Evolutionary conservation across 148 eudicot genomes (phyloP), one percentile per base, ranked within the genome.

Genomic region (Cornus kousa): DNA sequence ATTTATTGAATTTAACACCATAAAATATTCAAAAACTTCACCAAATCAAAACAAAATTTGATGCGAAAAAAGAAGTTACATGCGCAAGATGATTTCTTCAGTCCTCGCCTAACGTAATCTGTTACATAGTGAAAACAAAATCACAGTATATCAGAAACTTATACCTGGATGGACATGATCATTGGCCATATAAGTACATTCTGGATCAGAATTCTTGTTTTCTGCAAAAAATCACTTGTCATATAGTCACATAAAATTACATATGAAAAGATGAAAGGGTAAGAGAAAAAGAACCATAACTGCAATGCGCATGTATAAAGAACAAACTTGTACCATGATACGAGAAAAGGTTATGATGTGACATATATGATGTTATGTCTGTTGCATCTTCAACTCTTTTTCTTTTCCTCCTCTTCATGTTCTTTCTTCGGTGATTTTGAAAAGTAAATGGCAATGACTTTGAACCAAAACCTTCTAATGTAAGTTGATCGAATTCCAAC

Each of bases 321-420:
- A 76, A 35, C 40, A 78, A 46, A 57, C 22, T 16, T 68, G 71
- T 92, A 95, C 99, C 97, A 71, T 70, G 71, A 78, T 89, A 87
- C 50, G 97, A 91, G 88, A 95, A 95, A 82, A 95, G 90, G 74
- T 82, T 86, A 79, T 95, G 99, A 24, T 83, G 88, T 74, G 95
- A 88, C 90, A 90, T 83, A 80, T 84, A 90, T 62, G 88, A 88
- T 67, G 87, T 73, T 23, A 87, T 60, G 80, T 93, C 99, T 39
- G 87, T 83, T 76, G 87, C 79, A 71, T 89, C 87, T 83, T 95
- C 99, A 43, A 90, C 86, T 75, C 80, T 91, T 80, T 86, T 90
- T 75, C 99, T 77, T 78, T 90, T 95, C 80, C 94, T 89, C 85
- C 99, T 95, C 84, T 83, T 88, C 92, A 95, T 78, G 75, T 75